A percentile compares a stretch with the other conserved stretches of the same genome.
Conservation (phyloP, 768 basidiomycete genomes). For the Boletellus emodensis region DNA sequence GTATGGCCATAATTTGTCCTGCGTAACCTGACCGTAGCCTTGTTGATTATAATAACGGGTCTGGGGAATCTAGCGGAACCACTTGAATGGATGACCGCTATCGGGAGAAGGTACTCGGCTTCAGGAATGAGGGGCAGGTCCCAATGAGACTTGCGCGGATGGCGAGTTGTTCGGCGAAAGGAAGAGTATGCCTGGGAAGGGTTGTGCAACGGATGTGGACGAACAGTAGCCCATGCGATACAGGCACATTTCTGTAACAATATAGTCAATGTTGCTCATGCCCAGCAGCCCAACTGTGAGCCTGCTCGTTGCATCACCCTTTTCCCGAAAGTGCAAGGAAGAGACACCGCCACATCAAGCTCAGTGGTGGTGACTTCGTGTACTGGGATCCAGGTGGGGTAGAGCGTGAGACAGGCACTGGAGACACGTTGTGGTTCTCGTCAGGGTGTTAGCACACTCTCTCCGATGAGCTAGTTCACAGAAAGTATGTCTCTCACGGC, state of each 20-base stretch:
- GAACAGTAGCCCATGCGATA: slow-evolving; percentile 42
- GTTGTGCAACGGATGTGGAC: slow-evolving; percentile 12
- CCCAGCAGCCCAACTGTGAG: slow-evolving; percentile 27
- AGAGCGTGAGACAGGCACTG: not conserved
- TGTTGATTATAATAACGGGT: slow-evolving; percentile 37
- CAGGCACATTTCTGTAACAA: slow-evolving; percentile 17
- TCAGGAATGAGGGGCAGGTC: slow-evolving; percentile 20
- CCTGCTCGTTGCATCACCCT: slow-evolving; percentile 21
- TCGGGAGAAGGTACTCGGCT: slow-evolving; percentile 17
- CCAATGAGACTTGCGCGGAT: slow-evolving; percentile 31
- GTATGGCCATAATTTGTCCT: slow-evolving; percentile 27
- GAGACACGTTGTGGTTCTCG: slow-evolving; percentile 20
- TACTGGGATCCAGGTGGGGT: slow-evolving; percentile 13
- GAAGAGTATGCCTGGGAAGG: slow-evolving; percentile 28
- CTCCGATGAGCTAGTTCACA: slow-evolving; percentile 25
- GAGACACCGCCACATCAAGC: slow-evolving; percentile 26
- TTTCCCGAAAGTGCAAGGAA: slow-evolving; percentile 26
- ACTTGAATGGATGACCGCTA: slow-evolving; percentile 27
- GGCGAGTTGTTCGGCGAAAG: slow-evolving; percentile 45
- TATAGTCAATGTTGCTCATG: slow-evolving; percentile 26
- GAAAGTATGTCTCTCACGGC: slow-evolving; percentile 23
- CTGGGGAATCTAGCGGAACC: slow-evolving; percentile 47
- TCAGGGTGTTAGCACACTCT: slow-evolving; percentile 19
- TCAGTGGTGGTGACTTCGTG: slow-evolving; percentile 22
- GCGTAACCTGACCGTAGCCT: slow-evolving; percentile 34